Percentiles rank a stretch among this genome's conserved stretches.
Evolutionary conservation across 306 rosid genomes (phyloP).

Genomic region (Fragaria nilgerrensis): DNA sequence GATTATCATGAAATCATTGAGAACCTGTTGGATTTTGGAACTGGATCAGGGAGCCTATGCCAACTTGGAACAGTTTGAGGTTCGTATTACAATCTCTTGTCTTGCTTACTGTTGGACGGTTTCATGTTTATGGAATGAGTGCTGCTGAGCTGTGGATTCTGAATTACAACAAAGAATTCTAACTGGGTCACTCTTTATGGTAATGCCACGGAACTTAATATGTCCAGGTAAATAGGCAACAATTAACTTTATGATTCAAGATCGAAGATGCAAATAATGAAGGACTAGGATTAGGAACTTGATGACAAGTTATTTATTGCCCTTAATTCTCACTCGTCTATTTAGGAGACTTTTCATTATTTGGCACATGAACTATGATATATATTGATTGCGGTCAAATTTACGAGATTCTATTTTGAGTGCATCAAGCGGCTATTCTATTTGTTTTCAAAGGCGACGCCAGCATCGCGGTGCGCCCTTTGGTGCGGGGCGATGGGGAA

Average conservation of each 20-base stretch:
- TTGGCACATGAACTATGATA: background rate
- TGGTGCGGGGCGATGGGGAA: no score
- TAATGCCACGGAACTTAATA: conserved; percentile 1
- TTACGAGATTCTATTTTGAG: background rate
- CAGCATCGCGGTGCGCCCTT: no score
- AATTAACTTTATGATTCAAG: background rate
- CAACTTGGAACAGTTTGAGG: conserved; percentile 81
- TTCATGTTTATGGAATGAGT: background rate
- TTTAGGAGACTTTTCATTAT: background rate
- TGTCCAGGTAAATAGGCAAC: background rate
- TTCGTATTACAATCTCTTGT: conserved; percentile 31
- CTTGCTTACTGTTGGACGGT: conserved; percentile 6
- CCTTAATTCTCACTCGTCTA: background rate
- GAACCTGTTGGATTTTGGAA: conserved; percentile 88
- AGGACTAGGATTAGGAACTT: background rate
- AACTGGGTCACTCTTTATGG: background rate
- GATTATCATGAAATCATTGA: conserved; percentile 79
- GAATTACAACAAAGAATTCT: background rate
- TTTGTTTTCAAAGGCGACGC: no score
- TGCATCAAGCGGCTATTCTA: background rate
- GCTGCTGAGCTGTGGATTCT: background rate
- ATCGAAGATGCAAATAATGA: background rate
- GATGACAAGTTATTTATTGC: background rate
- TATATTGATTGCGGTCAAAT: background rate
- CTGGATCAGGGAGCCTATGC: conserved; percentile 66